Evolutionary conservation across 139 green algal species (phyloP).

Genomic region (Gonium pectorale): DNA sequence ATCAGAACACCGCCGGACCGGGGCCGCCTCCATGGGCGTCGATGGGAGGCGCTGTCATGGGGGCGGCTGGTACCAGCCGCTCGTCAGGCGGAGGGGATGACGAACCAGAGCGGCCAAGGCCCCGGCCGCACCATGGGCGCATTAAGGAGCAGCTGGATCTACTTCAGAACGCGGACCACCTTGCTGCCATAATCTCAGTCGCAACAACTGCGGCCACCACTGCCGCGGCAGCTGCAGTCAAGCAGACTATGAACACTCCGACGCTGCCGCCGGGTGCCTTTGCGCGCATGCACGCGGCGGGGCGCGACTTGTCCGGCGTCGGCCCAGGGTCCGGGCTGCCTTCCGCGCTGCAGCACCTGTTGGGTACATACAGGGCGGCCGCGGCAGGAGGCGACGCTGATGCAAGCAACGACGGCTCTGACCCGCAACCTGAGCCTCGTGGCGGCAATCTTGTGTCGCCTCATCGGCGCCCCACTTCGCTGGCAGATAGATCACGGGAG

Average conservation of each 20-base stretch:
- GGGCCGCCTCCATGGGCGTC: no score
- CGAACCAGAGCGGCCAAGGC: background rate
- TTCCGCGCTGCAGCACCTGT: no score
- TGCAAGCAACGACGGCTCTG: background rate
- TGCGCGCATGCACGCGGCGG: constrained; percentile 30
- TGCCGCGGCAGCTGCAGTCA: constrained; percentile 24
- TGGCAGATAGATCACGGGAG: no score
- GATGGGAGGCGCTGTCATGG: no score
- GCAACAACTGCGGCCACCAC: constrained; percentile 38
- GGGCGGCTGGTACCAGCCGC: background rate
- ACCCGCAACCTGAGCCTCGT: constrained; percentile 29
- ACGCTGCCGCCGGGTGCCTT: constrained; percentile 23
- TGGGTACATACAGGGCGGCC: no score
- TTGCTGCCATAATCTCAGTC: constrained; percentile 38
- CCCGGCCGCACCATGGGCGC: constrained; percentile 7
- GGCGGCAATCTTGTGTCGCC: background rate
- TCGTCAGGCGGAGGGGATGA: background rate
- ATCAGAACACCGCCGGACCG: no score
- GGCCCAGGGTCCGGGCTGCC: no score
- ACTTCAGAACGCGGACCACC: constrained; percentile 31
- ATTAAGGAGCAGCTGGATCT: constrained; percentile 39
- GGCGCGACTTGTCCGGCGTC: background rate
- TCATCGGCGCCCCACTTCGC: background rate
- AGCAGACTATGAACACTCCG: constrained; percentile 16
- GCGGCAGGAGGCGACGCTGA: background rate